phyloP scores from a whole-genome alignment of 768 basidiomycete genomes.

The Suillus cothurnatus region DNA sequence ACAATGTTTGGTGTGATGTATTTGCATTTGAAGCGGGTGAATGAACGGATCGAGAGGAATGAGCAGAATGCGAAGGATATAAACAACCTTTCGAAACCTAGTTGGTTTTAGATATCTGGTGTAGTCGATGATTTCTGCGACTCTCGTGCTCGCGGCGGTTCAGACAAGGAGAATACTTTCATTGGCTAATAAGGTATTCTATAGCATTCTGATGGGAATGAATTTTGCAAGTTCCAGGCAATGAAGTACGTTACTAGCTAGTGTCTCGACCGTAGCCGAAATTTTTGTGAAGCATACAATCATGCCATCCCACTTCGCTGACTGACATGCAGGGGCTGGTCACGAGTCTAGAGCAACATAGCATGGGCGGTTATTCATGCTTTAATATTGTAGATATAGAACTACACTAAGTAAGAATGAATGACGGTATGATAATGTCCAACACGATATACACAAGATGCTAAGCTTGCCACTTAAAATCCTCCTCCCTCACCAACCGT shows the following conservation, averaged over 20 bases:
- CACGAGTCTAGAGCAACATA: no score
- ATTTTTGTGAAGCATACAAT: no score
- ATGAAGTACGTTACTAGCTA: no score
- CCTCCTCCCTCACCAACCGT: constrained; percentile 15
- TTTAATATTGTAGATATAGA: no score
- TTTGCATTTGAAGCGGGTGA: constrained; percentile 40
- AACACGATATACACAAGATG: no score
- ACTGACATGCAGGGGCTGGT: no score
- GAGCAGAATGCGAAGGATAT: constrained; percentile 23
- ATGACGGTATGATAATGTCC: no score
- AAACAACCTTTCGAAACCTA: neutral
- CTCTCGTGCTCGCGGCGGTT: neutral
- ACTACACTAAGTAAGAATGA: no score
- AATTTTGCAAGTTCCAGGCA: neutral
- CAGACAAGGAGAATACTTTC: neutral
- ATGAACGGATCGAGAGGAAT: constrained; percentile 36
- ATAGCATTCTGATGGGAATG: neutral
- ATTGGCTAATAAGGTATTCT: neutral
- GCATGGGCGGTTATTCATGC: no score
- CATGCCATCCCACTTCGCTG: no score
- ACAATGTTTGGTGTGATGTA: constrained; percentile 50
- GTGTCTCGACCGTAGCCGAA: no score
- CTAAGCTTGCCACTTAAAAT: constrained; percentile 13
- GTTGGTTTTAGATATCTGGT: constrained; percentile 8
- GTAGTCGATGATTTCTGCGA: neutral